Base-by-base conservation (phyloP, 2,329 filamentous ascomycete genomes). In the Verticillium nonalfalfae region DNA sequence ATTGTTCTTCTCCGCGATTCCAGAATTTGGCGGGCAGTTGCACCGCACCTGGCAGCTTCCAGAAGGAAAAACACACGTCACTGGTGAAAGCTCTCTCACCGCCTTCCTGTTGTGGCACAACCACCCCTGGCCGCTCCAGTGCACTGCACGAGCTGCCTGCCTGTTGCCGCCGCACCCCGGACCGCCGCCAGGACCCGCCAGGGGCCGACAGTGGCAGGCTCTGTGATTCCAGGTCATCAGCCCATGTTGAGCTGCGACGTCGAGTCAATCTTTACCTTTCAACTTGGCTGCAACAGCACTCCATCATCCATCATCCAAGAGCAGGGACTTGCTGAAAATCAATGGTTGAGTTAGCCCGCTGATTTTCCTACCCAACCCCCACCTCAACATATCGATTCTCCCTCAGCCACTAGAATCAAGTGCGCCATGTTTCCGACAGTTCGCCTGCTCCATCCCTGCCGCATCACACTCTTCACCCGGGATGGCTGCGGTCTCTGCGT, bases 381-480 rank as follows among this genome's bases (percentile, higher is more conserved):
- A 55, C 52, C 4, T 9, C 52, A 26, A 26, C 52, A 55, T 15
- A 55, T 3, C 54, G 1, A 31, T 9, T 9, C 31, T 9, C 15
- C 31, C 45, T 52, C 21, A 26, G n/a, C 45, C 36, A 61, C 33
- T 7, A 15, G 13, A 9, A 39, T 18, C 39, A 18, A 31, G 26
- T 31, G 60, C 62, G 68, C 59, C 52, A 88, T 88, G 85, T 80
- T 78, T 63, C 70, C 77, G 39, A 81, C 85, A 1, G 66, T 69
- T 50, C 77, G 79, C 58, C 74, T 87, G 4, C 69, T 85, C 50
- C 81, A 81, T 63, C 74, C 81, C 35, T 85, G 81, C 70, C 82
- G 88, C 62, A 87, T 93, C 68, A 93, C 90, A 0, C 79, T 93
- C 36, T 93, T 93, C 73, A 91, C 87, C 2, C 84, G 90, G 52